Conservation (phyloP, 176 grass and related monocot genomes). For the Lolium rigidum region DNA sequence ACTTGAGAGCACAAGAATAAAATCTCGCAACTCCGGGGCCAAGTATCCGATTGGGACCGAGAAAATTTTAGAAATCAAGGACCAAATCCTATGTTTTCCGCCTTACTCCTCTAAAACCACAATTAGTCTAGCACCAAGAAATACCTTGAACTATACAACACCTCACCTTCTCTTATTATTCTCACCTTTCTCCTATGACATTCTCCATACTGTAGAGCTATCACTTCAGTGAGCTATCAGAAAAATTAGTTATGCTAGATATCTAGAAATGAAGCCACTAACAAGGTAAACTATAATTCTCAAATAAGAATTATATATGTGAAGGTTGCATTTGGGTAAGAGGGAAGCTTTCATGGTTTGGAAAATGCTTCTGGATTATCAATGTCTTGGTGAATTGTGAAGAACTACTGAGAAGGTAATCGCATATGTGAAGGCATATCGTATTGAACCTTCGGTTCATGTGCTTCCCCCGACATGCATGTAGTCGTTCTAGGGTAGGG, state of each 20-base stretch:
- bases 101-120: not conserved
- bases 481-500: not conserved
- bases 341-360: no score
- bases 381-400: not conserved
- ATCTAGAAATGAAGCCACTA: not conserved
- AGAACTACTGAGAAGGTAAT: not conserved
- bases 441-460: not conserved
- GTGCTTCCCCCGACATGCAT: not conserved
- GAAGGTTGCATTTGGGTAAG: no score
- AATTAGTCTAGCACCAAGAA: not conserved
- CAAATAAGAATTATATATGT: not conserved
- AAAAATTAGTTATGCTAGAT: not conserved
- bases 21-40: not conserved
- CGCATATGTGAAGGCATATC: not conserved
- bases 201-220: not conserved
- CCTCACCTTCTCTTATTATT: not conserved
- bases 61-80: not conserved
- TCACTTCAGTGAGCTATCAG: not conserved
- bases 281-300: not conserved
- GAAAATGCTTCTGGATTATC: no score
- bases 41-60: not conserved
- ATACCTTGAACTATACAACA: not conserved
- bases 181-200: not conserved
- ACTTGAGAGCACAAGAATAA: not conserved
- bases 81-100: not conserved